Base-by-base conservation (phyloP, 2,329 filamentous ascomycete genomes). In the Penicillium sp. region DNA sequence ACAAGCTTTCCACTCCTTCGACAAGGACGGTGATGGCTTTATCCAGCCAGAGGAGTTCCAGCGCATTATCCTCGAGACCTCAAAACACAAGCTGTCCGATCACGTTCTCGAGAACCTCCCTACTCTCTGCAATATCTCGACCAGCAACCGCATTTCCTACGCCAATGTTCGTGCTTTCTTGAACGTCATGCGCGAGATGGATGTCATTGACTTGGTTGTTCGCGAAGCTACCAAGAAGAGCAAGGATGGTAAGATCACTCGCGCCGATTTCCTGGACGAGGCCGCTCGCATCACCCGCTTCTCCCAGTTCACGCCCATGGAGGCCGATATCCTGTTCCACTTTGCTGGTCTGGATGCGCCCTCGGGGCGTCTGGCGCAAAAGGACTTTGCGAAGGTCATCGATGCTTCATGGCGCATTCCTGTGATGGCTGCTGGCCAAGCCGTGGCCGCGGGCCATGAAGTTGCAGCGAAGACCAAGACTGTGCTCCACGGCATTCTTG, bases 151-250 rank as follows among this genome's bases (percentile, higher is more conserved):
- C 78, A 94, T 99, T 65, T 97, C 92, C 7, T 99, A 99, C 71
- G 91, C 94, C 72, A 97, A 96, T 70, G 94, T 99, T 30, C 86
- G 94, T 62, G 94, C 94, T 35, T 99, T 99, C 79, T 92, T 96
- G 79, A 99, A 99, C 73, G 87, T 99, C 75, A 93, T 99, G 66
- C 87, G 89, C 68, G 92, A 97, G 76, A 97, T 99, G 90, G 94
- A 99, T 68, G 83, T 97, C 67, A 90, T 97, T 46, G 94, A 99
- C 78, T 79, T 96, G 62, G 91, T 99, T 69, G 84, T 99, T 61
- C 86, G 91, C 63, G 91, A 91, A 68, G 94, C 94, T 35, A 89
- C 91, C 60, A 78, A 80, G 65, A 91, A 92, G 78, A 95, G 90
- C 72, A 64, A 78, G 10, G 94, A 99, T 72, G 91, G 91, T 70